Evolutionary conservation across 1,284 basidiomycete species (phyloP), one percentile per base, ranked within the genome.

Genomic region (Hypsizygus ulmarius): DNA sequence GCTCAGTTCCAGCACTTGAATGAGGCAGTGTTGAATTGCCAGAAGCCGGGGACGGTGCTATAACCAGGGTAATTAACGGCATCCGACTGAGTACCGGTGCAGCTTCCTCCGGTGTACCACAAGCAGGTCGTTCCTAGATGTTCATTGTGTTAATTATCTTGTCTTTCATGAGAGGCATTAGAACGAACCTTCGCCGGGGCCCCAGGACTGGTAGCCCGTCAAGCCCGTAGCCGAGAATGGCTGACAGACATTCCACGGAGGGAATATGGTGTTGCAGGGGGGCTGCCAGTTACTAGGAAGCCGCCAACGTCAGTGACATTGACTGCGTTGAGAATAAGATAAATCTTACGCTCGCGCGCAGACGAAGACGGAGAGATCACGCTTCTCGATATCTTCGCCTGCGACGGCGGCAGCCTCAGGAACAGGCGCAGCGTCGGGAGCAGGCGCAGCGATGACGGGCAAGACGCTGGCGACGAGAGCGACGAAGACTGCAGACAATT

Each of bases 401-500:
- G 44, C 44, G 25, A 33, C 44, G 15, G 37, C 33, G 11, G 29
- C n/a, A 25, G 34, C 45, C 47, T 48, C 47, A 21, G 53, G 35
- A 29, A 50, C 28, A 16, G 48, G 48, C n/a, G 55, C 48, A 16
- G 55, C 48, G 14, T n/a, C n/a, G n/a, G n/a, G n/a, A 29, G 53
- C 28, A 16, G 48, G 48, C n/a, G 55, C 48, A 16, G 55, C 48
- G 14, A 50, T 29, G 19, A 42, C 36, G 28, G 53, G 40, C 7
- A 38, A 14, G n/a, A 51, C 14, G 18, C 49, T 25, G 19, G 51
- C 14, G 25, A 48, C 51, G 45, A 52, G 45, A 38, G 48, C 42
- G 35, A 44, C 48, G 43, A 55, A 42, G 30, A 45, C 41, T 38
- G 51, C 33, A 34, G 48, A 39, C 43, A 57, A 57, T 45, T 49